These are phyloP conservation scores for Piper betle DNA, from an alignment of 164 flowering plant species.

Conservation along the genomic window DNA sequence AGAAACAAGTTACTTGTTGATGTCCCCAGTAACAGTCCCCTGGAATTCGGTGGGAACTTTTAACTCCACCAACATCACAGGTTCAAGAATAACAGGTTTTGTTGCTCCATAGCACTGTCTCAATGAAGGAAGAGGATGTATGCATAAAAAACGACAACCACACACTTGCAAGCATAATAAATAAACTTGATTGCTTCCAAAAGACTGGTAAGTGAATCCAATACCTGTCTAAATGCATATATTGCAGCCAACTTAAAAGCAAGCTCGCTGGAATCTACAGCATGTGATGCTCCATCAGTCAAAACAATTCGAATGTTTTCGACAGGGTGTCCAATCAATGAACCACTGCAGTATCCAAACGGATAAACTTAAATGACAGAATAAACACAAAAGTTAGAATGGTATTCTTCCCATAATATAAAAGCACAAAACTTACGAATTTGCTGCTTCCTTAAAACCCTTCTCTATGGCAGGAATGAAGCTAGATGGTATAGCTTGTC, in stretches of 20 bases:
- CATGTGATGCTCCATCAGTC: constrained; percentile 93
- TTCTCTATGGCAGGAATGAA: constrained; percentile 96
- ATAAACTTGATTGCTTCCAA: background rate
- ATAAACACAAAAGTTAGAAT: background rate
- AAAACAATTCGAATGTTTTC: constrained; percentile 42
- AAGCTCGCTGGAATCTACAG: constrained; percentile 99
- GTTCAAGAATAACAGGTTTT: constrained; percentile 90
- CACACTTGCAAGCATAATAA: background rate
- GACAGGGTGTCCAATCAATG: constrained; percentile 59
- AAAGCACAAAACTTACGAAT: constrained; percentile 56
- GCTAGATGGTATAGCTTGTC: constrained; percentile 84
- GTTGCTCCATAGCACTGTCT: constrained; percentile 78
- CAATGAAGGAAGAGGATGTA: constrained; percentile 3
- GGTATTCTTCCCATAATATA: background rate
- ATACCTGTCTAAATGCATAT: constrained; percentile 97
- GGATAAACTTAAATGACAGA: background rate
- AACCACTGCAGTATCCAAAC: constrained; percentile 48
- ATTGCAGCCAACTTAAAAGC: constrained; percentile 93
- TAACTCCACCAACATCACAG: constrained; percentile 89
- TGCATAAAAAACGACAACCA: too few species aligned
- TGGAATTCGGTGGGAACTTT: constrained; percentile 95
- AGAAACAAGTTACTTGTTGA: constrained; percentile 64
- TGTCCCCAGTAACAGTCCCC: constrained; percentile 92
- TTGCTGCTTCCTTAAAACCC: constrained; percentile 94
- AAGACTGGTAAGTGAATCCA: too few species aligned